Evolutionary conservation across 495 filamentous ascomycete genomes (phyloP).

Genomic region (Collariella sp.): DNA sequence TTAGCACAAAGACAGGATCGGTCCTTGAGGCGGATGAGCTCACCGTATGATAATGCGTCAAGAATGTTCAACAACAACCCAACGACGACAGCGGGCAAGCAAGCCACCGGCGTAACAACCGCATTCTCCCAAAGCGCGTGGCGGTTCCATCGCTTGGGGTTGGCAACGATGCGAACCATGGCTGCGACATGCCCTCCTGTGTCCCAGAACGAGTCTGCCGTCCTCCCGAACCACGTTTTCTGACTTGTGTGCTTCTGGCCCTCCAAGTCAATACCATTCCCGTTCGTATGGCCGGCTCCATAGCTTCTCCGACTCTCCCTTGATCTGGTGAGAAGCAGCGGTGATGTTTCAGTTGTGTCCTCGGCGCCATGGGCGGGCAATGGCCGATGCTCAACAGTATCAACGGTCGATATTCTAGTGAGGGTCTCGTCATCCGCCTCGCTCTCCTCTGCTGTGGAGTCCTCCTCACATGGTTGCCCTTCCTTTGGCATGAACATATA

Average conservation of each 20-base stretch:
- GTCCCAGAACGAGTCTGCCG: constrained; percentile 3
- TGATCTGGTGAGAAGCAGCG: constrained; percentile 27
- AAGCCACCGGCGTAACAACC: constrained; percentile 56
- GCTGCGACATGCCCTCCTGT: constrained; percentile 2
- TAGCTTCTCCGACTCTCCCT: constrained; percentile 19
- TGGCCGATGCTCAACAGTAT: constrained; percentile 2
- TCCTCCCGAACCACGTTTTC: constrained; percentile 14
- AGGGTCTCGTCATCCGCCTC: constrained; percentile 10
- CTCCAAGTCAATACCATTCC: constrained; percentile 32
- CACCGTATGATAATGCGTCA: constrained; percentile 89
- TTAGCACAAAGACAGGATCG: constrained; percentile 7
- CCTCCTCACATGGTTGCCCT: constrained; percentile 15
- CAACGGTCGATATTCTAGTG: neutral
- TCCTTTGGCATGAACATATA: constrained; percentile 10
- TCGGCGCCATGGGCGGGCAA: constrained; percentile 7
- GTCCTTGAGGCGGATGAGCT: constrained; percentile 3
- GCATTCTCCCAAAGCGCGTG: constrained; percentile 54
- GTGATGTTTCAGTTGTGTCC: constrained; percentile 28
- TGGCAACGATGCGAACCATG: constrained; percentile 22
- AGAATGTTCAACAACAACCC: constrained; percentile 86
- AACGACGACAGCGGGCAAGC: constrained; percentile 76
- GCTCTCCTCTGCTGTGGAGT: neutral
- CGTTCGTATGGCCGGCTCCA: constrained; percentile 13
- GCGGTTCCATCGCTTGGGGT: constrained; percentile 66
- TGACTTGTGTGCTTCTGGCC: constrained; percentile 28